phyloP scores from a whole-genome alignment of 1,284 basidiomycete species.

The Stygiomarasmius scandens region DNA sequence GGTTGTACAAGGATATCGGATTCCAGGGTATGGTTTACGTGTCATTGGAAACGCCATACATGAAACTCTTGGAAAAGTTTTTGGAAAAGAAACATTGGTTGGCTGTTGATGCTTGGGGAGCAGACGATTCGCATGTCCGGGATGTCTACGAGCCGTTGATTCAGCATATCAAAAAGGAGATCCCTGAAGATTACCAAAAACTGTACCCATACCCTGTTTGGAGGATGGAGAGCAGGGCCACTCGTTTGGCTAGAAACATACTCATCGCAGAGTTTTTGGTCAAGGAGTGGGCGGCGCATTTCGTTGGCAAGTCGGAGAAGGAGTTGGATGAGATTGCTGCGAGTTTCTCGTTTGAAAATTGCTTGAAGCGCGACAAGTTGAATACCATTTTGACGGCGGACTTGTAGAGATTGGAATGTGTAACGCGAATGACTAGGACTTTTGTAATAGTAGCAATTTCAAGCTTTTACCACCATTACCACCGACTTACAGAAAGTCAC shows the following conservation, averaged over 20 bases:
- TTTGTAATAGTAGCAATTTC: not conserved
- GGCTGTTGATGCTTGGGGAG: constrained; percentile 69
- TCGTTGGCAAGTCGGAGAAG: constrained; percentile 50
- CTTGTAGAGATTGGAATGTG: constrained; percentile 27
- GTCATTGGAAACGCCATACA: constrained; percentile 69
- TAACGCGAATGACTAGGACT: not conserved
- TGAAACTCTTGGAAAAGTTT: constrained; percentile 63
- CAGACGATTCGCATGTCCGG: constrained; percentile 50
- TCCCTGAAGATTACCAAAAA: constrained; percentile 42
- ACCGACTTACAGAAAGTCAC: not conserved
- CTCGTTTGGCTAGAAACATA: constrained; percentile 57
- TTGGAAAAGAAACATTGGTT: constrained; percentile 64
- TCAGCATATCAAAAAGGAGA: constrained; percentile 52
- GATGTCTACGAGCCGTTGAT: constrained; percentile 59
- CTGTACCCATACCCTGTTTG: constrained; percentile 58
- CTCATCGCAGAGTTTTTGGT: constrained; percentile 67
- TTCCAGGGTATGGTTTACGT: constrained; percentile 84
- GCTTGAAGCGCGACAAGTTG: constrained; percentile 46
- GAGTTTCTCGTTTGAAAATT: constrained; percentile 60
- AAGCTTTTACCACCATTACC: too few relatives aligned
- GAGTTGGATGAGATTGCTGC: constrained; percentile 46
- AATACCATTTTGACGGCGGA: constrained; percentile 41
- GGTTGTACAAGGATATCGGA: constrained; percentile 84
- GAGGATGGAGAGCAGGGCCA: constrained; percentile 46
- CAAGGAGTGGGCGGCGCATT: constrained; percentile 66